phyloP scores from a whole-genome alignment of 129 eudicot species.

The Helianthus annuus region HanXRQr2.0-SUNRISE NC_035448.2:138630777-138631276 shows the following conservation, averaged over 20 bases:
- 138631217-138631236: constrained; percentile 70
- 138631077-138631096: constrained; percentile 65
- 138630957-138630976: constrained; percentile 2
- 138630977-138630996: constrained; percentile 15
- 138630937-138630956: not conserved
- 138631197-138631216: constrained; percentile 69
- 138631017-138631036: not conserved
- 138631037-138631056: constrained; percentile 35
- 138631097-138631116: constrained; percentile 56
- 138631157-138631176: constrained; percentile 62
- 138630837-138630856: not conserved
- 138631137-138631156: constrained; percentile 53
- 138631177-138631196: constrained; percentile 59
- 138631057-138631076: constrained; percentile 50
- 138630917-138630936: not conserved
- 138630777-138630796: not conserved
- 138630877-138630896: not conserved
- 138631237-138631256: constrained; percentile 62
- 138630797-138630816: not conserved
- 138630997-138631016: not conserved
- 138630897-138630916: not conserved
- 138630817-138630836: not conserved
- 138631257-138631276: constrained; percentile 53
- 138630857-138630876: not conserved
- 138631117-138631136: constrained; percentile 48